phyloP scores from a whole-genome alignment of 108 stramenopile genomes.

The Nitzschia inconspicua region DNA sequence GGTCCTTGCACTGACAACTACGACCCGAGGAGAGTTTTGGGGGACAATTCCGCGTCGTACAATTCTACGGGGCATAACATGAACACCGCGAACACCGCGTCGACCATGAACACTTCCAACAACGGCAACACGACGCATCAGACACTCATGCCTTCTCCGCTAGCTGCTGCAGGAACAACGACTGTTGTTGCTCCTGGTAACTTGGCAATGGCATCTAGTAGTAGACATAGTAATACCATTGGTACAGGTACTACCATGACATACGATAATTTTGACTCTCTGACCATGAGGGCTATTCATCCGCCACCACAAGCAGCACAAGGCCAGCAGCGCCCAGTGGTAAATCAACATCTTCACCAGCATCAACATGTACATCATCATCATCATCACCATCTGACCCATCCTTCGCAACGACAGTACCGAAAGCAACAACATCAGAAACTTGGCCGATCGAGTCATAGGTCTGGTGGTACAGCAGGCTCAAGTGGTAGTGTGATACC shows the following conservation, averaged over 20 bases:
- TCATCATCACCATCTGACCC: background rate
- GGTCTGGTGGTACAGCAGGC: background rate
- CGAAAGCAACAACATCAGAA: conserved; percentile 11
- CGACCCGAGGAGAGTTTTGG: conserved; percentile 9
- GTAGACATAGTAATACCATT: too few relatives aligned
- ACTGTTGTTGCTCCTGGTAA: too few relatives aligned
- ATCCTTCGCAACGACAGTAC: background rate
- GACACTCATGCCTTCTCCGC: background rate
- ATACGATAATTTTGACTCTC: too few relatives aligned
- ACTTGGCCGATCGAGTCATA: background rate
- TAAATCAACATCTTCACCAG: background rate
- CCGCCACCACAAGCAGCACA: background rate
- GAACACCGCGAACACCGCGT: background rate
- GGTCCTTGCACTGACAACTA: conserved; percentile 24
- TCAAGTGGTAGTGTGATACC: too few relatives aligned
- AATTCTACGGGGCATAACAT: conserved; percentile 9
- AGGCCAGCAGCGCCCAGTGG: background rate
- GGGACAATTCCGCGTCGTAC: background rate
- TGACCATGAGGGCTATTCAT: too few relatives aligned
- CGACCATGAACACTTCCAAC: conserved; percentile 1
- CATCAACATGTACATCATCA: background rate
- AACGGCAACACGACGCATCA: background rate
- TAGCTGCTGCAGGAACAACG: background rate
- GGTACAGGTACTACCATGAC: too few relatives aligned
- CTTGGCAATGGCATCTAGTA: too few relatives aligned